phyloP scores from a whole-genome alignment of 441 rosid genomes.

The Aleurites moluccanus region DNA sequence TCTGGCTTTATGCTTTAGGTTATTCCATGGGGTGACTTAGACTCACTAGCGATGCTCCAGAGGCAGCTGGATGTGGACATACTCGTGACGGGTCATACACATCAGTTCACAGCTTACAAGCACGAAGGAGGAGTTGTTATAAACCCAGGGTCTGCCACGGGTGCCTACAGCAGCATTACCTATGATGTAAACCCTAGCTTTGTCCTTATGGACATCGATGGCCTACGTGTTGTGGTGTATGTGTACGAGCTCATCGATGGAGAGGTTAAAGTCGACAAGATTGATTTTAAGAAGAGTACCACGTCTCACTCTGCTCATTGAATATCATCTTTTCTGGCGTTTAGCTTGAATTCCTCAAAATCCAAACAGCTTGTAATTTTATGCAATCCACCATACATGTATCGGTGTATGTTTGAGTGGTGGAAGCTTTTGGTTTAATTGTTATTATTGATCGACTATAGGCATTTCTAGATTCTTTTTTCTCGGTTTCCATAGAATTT shows the following conservation, averaged over 20 bases:
- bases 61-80: constrained; percentile 93
- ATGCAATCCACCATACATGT: constrained; percentile 4
- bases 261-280: constrained; percentile 97
- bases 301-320: constrained; percentile 47
- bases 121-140: constrained; percentile 96
- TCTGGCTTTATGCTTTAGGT: constrained; percentile 45
- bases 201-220: constrained; percentile 96
- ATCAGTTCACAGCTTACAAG: constrained; percentile 94
- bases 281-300: constrained; percentile 79
- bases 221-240: constrained; percentile 84
- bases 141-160: constrained; percentile 97
- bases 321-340: not conserved
- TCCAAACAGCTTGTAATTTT: constrained; percentile 15
- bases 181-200: constrained; percentile 90
- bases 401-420: constrained; percentile 4
- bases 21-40: constrained; percentile 96
- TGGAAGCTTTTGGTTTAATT: constrained; percentile 15
- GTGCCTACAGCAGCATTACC: constrained; percentile 85
- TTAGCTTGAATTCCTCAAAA: not conserved
- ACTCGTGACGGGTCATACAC: constrained; percentile 89
- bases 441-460: not conserved
- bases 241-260: constrained; percentile 94
- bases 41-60: constrained; percentile 91
- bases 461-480: not conserved
- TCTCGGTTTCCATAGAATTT: not conserved